Conservation (phyloP, 176 grass and related monocot genomes). For the Aegilops tauschii region DNA sequence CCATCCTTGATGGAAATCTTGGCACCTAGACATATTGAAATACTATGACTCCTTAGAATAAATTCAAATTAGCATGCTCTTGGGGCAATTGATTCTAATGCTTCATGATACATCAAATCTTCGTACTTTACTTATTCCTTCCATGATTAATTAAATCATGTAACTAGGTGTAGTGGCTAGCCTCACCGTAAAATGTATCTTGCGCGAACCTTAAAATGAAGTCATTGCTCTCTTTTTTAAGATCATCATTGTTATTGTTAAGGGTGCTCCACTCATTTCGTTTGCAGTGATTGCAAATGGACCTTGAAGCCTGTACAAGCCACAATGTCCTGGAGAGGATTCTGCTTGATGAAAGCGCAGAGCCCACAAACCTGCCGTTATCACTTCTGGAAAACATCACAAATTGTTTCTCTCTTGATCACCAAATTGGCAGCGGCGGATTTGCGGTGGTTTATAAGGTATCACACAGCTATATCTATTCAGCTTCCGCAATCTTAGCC, state of each 20-base stretch:
- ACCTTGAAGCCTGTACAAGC: neutral
- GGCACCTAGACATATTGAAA: neutral
- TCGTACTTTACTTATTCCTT: neutral
- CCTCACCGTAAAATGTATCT: too few relatives aligned
- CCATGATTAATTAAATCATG: neutral
- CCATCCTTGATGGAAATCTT: neutral
- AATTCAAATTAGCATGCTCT: neutral
- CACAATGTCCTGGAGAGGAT: neutral
- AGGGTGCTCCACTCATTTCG: neutral
- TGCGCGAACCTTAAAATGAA: too few relatives aligned
- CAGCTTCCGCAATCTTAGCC: neutral
- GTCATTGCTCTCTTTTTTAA: too few relatives aligned
- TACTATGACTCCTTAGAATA: neutral
- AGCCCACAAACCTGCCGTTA: neutral
- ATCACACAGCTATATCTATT: neutral
- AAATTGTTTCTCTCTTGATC: neutral
- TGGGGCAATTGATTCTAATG: neutral
- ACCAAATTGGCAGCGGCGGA: neutral
- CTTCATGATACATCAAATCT: neutral
- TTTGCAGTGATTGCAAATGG: neutral
- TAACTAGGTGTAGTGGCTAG: too few relatives aligned
- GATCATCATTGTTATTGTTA: neutral
- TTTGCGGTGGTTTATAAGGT: neutral
- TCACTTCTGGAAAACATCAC: neutral
- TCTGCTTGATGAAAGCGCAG: neutral